Evolutionary conservation across 2,329 filamentous ascomycete genomes (phyloP), one percentile per base, ranked within the genome.

Genomic region (Aspergillus awamori): DNA sequence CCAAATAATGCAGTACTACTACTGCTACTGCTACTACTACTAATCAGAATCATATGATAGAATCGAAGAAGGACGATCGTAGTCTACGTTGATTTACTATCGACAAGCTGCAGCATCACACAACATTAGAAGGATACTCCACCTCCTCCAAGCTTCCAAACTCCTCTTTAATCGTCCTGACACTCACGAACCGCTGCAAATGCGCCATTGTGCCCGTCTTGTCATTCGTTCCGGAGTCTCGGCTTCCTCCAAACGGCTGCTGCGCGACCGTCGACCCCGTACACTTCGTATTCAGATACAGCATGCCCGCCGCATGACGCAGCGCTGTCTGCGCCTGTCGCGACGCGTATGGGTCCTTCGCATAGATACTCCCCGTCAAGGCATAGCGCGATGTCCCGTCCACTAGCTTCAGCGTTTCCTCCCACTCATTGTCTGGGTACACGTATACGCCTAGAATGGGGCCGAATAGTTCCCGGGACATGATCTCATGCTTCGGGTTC

Each of bases 391-490:
- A 69, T 5, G 77, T 79, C 43, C 61, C 66, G 58, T 80, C 76
- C 45, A 80, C 69, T 33, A 73, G 67, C 67, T 83, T 80, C 78
- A 84, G 84, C 48, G 83, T 74, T 53, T 72, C 71, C 65, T 83
- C 80, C 78, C 85, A 87, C 20, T 80, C 76, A 1, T 77, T 78
- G 73, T 96, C 91, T 59, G 92, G 88, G 80, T 94, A 96, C 62
- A 93, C 86, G 76, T 96, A 86, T 6, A 89, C 79, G 30, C 86
- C 85, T 43, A 95, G 81, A 58, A 95, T 79, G 33, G 91, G 91
- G 1, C 91, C 91, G 76, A 96, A 96, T 62, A 96, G 86, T 77
- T 96, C 92, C 30, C 86, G 89, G 53, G 82, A 86, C 58, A 96
- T 82, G 69, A 94, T 87, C 63, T 85, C 84, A 80, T 96, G 92